Percentiles rank a stretch among this genome's conserved stretches.
These are phyloP conservation scores for Magnolia changhungtana DNA, from an alignment of 164 flowering plant genomes.

Conservation along the genomic window DNA sequence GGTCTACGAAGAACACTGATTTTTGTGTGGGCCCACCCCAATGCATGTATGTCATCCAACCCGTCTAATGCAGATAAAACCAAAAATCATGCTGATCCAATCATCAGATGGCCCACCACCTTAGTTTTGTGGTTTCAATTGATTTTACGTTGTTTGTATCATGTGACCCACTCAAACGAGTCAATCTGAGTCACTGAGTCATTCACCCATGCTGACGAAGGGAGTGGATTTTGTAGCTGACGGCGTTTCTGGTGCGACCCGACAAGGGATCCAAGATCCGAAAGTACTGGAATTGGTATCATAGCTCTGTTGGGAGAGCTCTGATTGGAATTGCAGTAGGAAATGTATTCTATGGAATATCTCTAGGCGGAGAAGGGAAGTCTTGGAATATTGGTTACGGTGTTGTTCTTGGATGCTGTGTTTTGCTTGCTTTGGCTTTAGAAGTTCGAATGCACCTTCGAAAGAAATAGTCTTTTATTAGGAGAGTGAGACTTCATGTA, in stretches of 20 bases:
- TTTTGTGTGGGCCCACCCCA: no score
- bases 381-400: conserved; percentile 58
- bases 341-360: conserved; percentile 72
- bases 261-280: conserved; percentile 46
- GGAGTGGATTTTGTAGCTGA: conserved; percentile 25
- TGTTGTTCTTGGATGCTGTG: conserved; percentile 30
- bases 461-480: background rate
- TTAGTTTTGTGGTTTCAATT: no score
- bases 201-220: no score
- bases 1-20: no score
- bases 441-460: conserved; percentile 31
- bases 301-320: conserved; percentile 44
- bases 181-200: no score
- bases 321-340: conserved; percentile 36
- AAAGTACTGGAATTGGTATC: conserved; percentile 80
- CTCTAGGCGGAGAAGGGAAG: conserved; percentile 38
- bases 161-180: no score
- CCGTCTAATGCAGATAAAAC: no score
- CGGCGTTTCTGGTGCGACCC: conserved; percentile 54
- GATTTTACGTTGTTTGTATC: no score
- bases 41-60: no score
- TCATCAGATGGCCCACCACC: no score
- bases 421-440: conserved; percentile 26
- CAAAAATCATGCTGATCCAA: no score
- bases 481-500: no score